These are phyloP conservation scores for Pyricularia sp. DNA, from an alignment of 2,329 filamentous ascomycete species.

Conservation along the genomic window DNA sequence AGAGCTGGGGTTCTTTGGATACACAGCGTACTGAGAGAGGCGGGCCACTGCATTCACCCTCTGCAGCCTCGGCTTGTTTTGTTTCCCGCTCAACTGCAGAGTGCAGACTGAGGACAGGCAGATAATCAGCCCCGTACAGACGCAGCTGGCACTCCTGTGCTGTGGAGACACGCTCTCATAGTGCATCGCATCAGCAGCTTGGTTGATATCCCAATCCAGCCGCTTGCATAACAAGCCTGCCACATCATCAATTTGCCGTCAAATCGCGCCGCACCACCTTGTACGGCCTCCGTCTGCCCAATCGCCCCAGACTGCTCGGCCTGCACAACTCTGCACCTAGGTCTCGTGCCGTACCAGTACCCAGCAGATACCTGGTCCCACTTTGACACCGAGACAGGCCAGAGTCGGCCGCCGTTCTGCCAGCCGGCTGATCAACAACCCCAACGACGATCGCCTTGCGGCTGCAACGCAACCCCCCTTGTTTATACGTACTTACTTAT, in stretches of 20 bases:
- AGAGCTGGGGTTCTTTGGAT: not conserved
- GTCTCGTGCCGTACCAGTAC: conserved; percentile 19
- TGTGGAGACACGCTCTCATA: not conserved
- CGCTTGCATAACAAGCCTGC: conserved; percentile 30
- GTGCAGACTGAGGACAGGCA: not conserved
- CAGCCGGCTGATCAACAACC: conserved; percentile 1
- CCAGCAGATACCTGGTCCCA: conserved; percentile 12
- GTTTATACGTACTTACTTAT: conserved; percentile 1
- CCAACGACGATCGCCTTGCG: conserved; percentile 10
- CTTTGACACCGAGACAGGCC: conserved; percentile 6
- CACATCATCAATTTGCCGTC: conserved; percentile 31
- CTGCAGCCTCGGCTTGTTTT: not conserved
- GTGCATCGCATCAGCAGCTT: conserved; percentile 5
- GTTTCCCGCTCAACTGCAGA: not conserved
- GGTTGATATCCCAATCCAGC: conserved; percentile 26
- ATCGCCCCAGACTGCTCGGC: conserved; percentile 15
- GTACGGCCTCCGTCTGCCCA: conserved; percentile 24
- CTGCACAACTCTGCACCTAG: conserved; percentile 17
- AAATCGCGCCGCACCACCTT: conserved; percentile 16
- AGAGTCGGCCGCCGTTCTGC: not conserved
- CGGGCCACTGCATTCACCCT: not conserved
- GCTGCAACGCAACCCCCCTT: conserved; percentile 7
- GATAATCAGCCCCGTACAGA: not conserved
- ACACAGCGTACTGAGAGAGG: not conserved
- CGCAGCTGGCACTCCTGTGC: not conserved